These are phyloP conservation scores for Ustilago loliicola DNA, from an alignment of 1,284 basidiomycete genomes.

Conservation along the genomic window DNA sequence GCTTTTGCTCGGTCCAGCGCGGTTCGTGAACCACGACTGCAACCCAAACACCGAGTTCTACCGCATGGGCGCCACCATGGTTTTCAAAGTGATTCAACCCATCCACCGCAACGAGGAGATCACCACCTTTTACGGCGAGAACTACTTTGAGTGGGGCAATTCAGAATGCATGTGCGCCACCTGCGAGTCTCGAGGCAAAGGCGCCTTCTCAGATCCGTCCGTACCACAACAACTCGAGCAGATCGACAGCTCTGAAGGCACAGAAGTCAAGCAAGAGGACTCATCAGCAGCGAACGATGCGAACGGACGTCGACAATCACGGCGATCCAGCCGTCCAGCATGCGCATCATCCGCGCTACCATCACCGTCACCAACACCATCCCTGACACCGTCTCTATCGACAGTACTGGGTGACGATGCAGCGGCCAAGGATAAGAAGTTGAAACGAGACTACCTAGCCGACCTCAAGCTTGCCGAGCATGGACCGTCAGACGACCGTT, in stretches of 20 bases:
- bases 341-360: constrained; percentile 34
- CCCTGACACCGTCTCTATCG: constrained; percentile 33
- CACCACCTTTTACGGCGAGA: constrained; percentile 74
- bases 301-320: constrained; percentile 44
- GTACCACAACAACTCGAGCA: constrained; percentile 5
- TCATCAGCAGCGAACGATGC: constrained; percentile 22
- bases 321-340: constrained; percentile 32
- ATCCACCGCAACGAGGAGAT: constrained; percentile 87
- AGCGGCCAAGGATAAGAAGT: constrained; percentile 39
- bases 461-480: constrained; percentile 54
- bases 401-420: constrained; percentile 24
- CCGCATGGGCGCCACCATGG: constrained; percentile 86
- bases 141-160: constrained; percentile 85
- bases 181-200: constrained; percentile 81
- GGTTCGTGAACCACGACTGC: constrained; percentile 96
- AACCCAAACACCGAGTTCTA: constrained; percentile 89
- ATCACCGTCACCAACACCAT: constrained; percentile 50
- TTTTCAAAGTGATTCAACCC: constrained; percentile 84
- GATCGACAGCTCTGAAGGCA: constrained; percentile 11
- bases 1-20: constrained; percentile 89
- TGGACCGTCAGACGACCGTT: constrained; percentile 50
- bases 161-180: constrained; percentile 89
- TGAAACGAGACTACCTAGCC: constrained; percentile 42
- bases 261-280: constrained; percentile 39
- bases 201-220: constrained; percentile 72